Evolutionary conservation across 352 stramenopile genomes (phyloP).

Genomic region (Globisporangium apiculatum): DNA sequence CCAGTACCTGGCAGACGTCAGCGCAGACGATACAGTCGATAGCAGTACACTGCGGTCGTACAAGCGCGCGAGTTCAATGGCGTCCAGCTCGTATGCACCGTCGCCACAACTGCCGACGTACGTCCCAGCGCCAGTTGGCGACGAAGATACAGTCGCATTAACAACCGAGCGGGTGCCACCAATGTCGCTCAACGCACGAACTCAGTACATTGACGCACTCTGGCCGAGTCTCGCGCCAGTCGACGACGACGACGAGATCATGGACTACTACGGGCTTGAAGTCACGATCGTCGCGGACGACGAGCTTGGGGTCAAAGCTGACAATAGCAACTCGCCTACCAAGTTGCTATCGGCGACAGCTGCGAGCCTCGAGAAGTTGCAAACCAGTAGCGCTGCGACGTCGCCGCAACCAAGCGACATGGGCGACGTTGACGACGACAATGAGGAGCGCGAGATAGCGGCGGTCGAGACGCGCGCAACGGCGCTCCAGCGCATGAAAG

Average conservation of each 20-base stretch:
- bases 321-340: too few relatives aligned
- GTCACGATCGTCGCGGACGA: constrained; percentile 68
- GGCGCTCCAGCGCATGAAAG: constrained; percentile 41
- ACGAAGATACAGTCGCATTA: constrained; percentile 31
- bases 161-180: constrained; percentile 30
- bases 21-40: neutral
- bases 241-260: constrained; percentile 61
- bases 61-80: constrained; percentile 11
- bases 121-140: constrained; percentile 29
- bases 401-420: constrained; percentile 10
- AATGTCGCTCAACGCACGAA: constrained; percentile 47
- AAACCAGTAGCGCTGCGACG: neutral
- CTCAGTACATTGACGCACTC: constrained; percentile 61
- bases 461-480: constrained; percentile 48
- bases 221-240: constrained; percentile 59
- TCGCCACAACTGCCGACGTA: constrained; percentile 38
- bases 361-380: constrained; percentile 15
- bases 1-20: constrained; percentile 40
- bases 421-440: neutral
- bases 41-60: constrained; percentile 5
- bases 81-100: constrained; percentile 7
- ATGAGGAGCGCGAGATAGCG: constrained; percentile 18
- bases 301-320: constrained; percentile 15
- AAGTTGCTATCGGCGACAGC: neutral
- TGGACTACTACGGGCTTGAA: constrained; percentile 74